A percentile compares a stretch with the other conserved stretches of the same genome.
Conservation (phyloP, 2,329 filamentous ascomycete genomes). For the Talaromyces sp. region DNA sequence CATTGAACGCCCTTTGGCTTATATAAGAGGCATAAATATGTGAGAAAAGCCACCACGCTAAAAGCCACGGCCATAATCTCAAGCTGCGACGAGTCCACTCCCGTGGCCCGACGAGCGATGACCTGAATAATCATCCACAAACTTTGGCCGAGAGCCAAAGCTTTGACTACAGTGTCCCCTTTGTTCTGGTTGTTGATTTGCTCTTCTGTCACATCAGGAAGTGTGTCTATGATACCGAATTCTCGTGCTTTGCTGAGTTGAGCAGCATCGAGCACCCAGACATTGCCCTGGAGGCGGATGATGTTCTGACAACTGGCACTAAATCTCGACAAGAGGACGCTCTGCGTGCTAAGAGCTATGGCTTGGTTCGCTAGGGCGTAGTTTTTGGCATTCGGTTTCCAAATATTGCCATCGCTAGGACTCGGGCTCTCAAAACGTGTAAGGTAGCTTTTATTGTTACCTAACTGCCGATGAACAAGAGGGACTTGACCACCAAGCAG, state of each 20-base stretch:
- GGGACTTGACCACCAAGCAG: background rate
- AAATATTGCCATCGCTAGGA: background rate
- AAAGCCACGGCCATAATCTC: background rate
- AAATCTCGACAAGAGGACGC: too few relatives aligned
- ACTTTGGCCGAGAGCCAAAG: background rate
- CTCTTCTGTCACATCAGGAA: background rate
- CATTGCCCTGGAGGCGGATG: background rate
- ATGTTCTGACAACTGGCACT: too few relatives aligned
- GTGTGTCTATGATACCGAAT: background rate
- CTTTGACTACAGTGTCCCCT: background rate
- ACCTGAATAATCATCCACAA: background rate
- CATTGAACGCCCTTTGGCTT: background rate
- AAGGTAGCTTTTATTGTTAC: background rate
- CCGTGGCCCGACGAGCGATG: background rate
- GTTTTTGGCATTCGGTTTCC: background rate
- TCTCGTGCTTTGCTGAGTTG: background rate
- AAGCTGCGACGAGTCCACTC: background rate
- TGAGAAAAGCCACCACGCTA: background rate
- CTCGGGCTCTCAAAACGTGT: background rate
- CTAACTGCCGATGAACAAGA: background rate
- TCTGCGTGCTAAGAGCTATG: too few relatives aligned
- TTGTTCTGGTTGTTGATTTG: background rate
- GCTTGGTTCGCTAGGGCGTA: background rate
- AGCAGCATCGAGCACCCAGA: background rate
- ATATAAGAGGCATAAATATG: background rate